Evolutionary conservation across 1,284 basidiomycete genomes (phyloP).

Genomic region (Bjerkandera adusta): DNA sequence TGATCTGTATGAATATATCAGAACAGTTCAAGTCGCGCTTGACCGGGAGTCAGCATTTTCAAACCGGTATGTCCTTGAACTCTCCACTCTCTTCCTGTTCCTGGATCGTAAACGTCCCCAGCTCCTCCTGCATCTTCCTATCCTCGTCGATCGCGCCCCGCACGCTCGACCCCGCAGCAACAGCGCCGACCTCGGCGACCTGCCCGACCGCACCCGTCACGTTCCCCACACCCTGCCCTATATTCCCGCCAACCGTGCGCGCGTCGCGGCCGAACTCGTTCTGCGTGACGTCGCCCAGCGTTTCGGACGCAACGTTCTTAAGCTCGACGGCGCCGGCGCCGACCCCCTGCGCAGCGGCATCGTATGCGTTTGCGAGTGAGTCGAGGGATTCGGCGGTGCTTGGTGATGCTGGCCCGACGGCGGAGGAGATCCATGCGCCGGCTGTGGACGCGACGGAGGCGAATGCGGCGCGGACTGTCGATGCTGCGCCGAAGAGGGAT

Average conservation of each 20-base stretch:
- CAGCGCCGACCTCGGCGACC: slow-evolving; percentile 20
- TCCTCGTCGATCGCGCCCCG: slow-evolving; percentile 21
- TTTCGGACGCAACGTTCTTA: slow-evolving; percentile 17
- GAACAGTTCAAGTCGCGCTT: no score
- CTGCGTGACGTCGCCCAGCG: slow-evolving; percentile 19
- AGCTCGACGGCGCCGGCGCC: slow-evolving; percentile 16
- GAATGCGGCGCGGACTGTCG: slow-evolving; percentile 19
- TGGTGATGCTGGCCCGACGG: slow-evolving; percentile 19
- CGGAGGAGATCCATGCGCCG: slow-evolving; percentile 24
- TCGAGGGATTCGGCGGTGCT: slow-evolving; percentile 17
- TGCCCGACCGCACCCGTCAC: slow-evolving; percentile 20
- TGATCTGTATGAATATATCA: no score
- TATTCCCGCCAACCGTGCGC: slow-evolving; percentile 18
- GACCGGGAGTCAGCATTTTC: no score
- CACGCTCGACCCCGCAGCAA: slow-evolving; percentile 17
- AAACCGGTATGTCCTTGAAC: slow-evolving; percentile 20
- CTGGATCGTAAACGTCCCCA: slow-evolving; percentile 6
- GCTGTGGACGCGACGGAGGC: slow-evolving; percentile 22
- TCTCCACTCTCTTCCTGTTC: slow-evolving; percentile 13
- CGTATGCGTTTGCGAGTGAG: slow-evolving; percentile 13
- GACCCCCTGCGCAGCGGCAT: slow-evolving; percentile 15
- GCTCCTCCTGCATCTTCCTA: slow-evolving; percentile 16
- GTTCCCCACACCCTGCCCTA: slow-evolving; percentile 21
- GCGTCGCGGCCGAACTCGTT: slow-evolving; percentile 24
- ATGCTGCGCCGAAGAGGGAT: slow-evolving; percentile 20